Evolutionary conservation across 805 yeast species (phyloP), one percentile per base, ranked within the genome.

Genomic region (Brettanomyces naardenensis): DNA sequence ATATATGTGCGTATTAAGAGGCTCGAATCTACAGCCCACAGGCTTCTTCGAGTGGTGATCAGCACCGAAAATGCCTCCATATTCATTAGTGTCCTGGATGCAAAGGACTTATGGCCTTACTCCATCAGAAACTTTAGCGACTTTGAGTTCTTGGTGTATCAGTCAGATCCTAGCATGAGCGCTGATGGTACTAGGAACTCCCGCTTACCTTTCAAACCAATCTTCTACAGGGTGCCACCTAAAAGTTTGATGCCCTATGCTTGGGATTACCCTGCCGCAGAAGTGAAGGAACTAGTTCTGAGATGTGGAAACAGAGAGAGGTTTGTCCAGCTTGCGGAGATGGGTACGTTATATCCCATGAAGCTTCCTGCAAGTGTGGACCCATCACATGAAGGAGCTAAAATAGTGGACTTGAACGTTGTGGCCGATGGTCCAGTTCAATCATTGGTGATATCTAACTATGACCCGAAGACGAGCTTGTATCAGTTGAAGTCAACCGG

Each of bases 161-260:
- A 92, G 54, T 72, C 83, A 35, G 84, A 89, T 60, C 95, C 96
- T 51, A 55, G 59, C 51, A 49, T 72, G 22, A 74, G 73, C 41
- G 83, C 78, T 41, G 80, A 75, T 41, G 86, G 84, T 37, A 80
- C 78, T 15, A 71, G 71, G 37, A 59, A 68, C 9, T 69, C 64
- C 1, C 78, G 71, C 34, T 65, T 68, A 3, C 69, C 71, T 10
- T 89, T 81, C 60, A 78, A 75, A 44, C 96, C 97, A 0, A 69
- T 87, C 9, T 77, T 70, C 51, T 92, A 90, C 56, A 72, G 75
- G 33, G 69, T 94, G 10, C 97, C 97, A 0, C 78, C 95, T 1
- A 77, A 76, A 51, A 84, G 95, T 60, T 95, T 87, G 2, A 92
- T 92, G 97, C 96, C 97, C 0, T 92, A 92, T 57, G 86, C 98